Percentiles rank a stretch among this genome's conserved stretches.
phyloP scores from a whole-genome alignment of 139 green algal genomes.

The Volvox reticuliferus region DNA sequence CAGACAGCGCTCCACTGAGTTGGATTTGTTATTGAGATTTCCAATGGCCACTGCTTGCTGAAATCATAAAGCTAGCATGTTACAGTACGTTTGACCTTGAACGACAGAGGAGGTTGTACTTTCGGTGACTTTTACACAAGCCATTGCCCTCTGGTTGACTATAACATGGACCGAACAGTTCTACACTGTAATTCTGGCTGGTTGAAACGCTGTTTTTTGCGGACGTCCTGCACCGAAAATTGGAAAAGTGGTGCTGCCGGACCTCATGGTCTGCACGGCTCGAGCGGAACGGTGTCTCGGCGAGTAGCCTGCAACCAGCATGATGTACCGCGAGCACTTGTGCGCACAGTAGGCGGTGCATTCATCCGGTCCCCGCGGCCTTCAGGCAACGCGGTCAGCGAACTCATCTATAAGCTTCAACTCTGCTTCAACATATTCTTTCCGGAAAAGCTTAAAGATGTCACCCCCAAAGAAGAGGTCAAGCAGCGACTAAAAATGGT shows the following conservation, averaged over 20 bases:
- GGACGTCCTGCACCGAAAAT: not conserved
- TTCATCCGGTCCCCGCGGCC: not conserved
- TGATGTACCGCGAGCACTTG: not conserved
- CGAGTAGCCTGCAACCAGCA: not conserved
- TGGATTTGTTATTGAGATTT: too few relatives aligned
- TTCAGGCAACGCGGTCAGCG: slow-evolving; percentile 43
- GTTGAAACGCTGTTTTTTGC: not conserved
- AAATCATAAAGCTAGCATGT: too few relatives aligned
- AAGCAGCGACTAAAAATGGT: slow-evolving; percentile 61
- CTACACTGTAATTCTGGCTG: not conserved
- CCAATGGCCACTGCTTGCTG: too few relatives aligned
- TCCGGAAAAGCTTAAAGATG: slow-evolving; percentile 48
- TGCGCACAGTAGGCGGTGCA: not conserved
- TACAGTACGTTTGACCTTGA: too few relatives aligned
- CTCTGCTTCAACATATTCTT: slow-evolving; percentile 75
- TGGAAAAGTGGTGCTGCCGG: not conserved
- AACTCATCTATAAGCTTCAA: slow-evolving; percentile 63
- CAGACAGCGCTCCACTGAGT: too few relatives aligned
- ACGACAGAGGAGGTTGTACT: too few relatives aligned
- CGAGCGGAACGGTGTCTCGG: not conserved
- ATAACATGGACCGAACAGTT: not conserved
- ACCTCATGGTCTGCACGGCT: not conserved
- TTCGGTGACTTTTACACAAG: too few relatives aligned
- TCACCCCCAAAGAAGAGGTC: slow-evolving; percentile 65
- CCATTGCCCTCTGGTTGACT: too few relatives aligned